Evolutionary conservation across 164 flowering plant genomes (phyloP).

Genomic region (Buxus sempervirens): DNA sequence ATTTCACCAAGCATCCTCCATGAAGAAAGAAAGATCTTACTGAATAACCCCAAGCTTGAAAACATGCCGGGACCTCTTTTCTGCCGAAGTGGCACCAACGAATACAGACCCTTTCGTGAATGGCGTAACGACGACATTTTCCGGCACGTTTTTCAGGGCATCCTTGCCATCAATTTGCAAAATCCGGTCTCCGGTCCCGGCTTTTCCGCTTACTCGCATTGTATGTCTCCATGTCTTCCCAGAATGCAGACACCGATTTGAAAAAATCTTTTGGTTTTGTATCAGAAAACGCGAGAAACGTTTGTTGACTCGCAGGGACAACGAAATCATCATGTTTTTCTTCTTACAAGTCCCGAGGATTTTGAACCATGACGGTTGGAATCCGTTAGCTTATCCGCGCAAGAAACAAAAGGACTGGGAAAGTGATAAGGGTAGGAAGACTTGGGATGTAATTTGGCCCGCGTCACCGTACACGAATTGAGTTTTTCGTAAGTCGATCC

Average conservation of each 20-base stretch:
- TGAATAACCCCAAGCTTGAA: slow-evolving; percentile 58
- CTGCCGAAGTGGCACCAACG: slow-evolving; percentile 23
- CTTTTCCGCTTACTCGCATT: slow-evolving; percentile 30
- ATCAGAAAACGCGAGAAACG: slow-evolving; percentile 19
- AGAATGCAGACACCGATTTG: slow-evolving; percentile 13
- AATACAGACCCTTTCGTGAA: slow-evolving; percentile 21
- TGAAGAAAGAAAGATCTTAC: slow-evolving; percentile 23
- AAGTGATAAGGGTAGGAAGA: background rate
- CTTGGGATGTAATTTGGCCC: too few relatives aligned
- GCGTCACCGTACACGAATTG: too few relatives aligned
- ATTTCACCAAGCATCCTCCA: too few relatives aligned
- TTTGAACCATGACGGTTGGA: slow-evolving; percentile 11
- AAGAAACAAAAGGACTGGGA: background rate
- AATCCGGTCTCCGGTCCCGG: slow-evolving; percentile 33
- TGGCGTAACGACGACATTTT: slow-evolving; percentile 41
- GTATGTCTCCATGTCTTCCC: slow-evolving; percentile 22
- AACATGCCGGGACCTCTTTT: slow-evolving; percentile 33
- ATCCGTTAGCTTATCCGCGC: background rate
- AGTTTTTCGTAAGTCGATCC: too few relatives aligned
- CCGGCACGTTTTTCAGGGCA: slow-evolving; percentile 43
- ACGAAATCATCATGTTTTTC: slow-evolving; percentile 10
- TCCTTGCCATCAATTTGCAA: slow-evolving; percentile 39
- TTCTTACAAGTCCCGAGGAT: background rate
- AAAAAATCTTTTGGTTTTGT: slow-evolving; percentile 13
- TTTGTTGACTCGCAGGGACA: slow-evolving; percentile 20